These are phyloP conservation scores for Phalaenopsis aphrodite DNA, from an alignment of 106 monocot species.

Conservation along the genomic window DNA sequence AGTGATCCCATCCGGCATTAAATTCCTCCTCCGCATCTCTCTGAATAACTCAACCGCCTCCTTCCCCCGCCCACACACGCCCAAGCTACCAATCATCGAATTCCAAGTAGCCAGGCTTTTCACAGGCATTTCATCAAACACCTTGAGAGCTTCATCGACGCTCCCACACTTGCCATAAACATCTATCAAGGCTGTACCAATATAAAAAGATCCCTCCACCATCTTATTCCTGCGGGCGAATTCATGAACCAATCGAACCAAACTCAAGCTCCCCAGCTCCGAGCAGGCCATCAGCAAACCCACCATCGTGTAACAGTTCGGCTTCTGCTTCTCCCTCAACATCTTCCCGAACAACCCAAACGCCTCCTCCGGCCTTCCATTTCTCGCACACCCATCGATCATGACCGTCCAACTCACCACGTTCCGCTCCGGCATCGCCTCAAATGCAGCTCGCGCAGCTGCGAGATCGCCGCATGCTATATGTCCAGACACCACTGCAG, in stretches of 20 bases:
- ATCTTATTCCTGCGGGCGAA: constrained; percentile 26
- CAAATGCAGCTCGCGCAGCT: constrained; percentile 32
- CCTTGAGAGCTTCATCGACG: constrained; percentile 31
- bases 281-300: constrained; percentile 40
- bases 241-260: constrained; percentile 47
- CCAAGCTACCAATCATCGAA: constrained; percentile 68
- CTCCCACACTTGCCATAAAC: constrained; percentile 87
- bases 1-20: constrained; percentile 50
- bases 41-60: constrained; percentile 52
- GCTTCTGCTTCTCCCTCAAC: constrained; percentile 32
- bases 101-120: constrained; percentile 71
- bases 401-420: constrained; percentile 67
- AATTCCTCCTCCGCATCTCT: constrained; percentile 3
- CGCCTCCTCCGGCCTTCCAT: constrained; percentile 45
- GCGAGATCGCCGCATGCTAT: constrained; percentile 27
- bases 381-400: constrained; percentile 38
- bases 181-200: constrained; percentile 65
- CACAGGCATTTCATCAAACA: constrained; percentile 40
- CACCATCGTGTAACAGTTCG: constrained; percentile 54
- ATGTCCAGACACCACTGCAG: constrained; percentile 36
- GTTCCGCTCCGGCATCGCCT: constrained; percentile 44
- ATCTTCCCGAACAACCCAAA: constrained; percentile 42
- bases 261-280: constrained; percentile 34
- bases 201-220: constrained; percentile 18
- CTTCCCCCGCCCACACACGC: constrained; percentile 51